Conservation (phyloP, 352 stramenopile genomes). For the Thalassiosira livingstoniorum region DNA sequence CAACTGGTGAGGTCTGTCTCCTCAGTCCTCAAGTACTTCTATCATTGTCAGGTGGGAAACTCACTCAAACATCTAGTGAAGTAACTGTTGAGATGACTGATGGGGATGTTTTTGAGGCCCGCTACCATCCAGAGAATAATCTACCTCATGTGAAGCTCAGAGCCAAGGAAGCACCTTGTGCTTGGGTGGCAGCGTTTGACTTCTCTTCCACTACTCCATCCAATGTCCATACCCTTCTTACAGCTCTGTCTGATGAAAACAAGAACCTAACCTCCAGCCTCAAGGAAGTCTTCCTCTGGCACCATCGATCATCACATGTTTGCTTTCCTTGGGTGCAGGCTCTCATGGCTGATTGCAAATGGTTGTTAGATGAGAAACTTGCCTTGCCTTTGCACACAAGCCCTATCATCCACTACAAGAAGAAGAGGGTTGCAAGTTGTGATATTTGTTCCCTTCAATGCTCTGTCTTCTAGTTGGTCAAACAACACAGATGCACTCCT, state of each 20-base stretch:
- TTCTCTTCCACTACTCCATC: background rate
- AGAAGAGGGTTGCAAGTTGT: background rate
- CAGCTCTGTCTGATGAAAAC: slow-evolving; percentile 33
- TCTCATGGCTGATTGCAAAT: slow-evolving; percentile 1
- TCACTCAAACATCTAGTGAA: background rate
- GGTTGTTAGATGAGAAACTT: background rate
- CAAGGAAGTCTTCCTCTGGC: slow-evolving; percentile 30
- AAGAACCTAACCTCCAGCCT: slow-evolving; percentile 48
- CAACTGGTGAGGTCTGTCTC: too few species aligned
- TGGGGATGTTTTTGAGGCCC: background rate
- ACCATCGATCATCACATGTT: background rate
- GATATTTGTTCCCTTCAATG: background rate
- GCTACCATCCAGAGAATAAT: background rate
- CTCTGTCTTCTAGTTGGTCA: background rate
- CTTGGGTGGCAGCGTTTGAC: background rate
- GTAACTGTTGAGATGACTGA: background rate
- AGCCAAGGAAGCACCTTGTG: background rate
- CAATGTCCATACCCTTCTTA: background rate
- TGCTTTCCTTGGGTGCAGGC: background rate
- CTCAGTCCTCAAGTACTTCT: background rate
- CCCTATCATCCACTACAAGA: background rate
- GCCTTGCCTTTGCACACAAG: background rate
- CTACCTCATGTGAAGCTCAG: background rate
- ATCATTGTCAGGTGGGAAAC: background rate
- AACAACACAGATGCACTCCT: background rate